phyloP scores from a whole-genome alignment of 768 basidiomycete genomes.

The Austroboletus eburneus region DNA sequence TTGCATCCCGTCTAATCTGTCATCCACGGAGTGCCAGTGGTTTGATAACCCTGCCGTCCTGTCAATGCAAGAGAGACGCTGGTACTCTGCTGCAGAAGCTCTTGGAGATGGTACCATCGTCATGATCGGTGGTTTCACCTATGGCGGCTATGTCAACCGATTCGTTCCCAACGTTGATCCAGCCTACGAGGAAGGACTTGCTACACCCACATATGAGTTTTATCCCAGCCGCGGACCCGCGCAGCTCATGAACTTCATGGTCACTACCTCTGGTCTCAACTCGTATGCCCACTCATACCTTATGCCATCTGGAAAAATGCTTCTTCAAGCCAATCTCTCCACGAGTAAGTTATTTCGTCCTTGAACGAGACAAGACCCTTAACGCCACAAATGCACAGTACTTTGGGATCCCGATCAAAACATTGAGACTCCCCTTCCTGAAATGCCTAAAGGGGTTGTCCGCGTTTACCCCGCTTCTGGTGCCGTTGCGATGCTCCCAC shows the following conservation, averaged over 20 bases:
- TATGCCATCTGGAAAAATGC: constrained; percentile 68
- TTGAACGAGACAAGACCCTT: not conserved
- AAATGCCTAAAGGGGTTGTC: constrained; percentile 68
- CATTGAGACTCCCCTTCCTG: constrained; percentile 57
- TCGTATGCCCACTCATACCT: constrained; percentile 71
- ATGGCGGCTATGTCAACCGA: constrained; percentile 73
- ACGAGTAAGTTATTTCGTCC: constrained; percentile 46
- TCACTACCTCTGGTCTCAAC: constrained; percentile 72
- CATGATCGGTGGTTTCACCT: constrained; percentile 74
- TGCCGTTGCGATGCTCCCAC: constrained; percentile 83
- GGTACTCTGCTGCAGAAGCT: constrained; percentile 73
- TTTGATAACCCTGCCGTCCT: constrained; percentile 62
- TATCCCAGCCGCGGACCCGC: constrained; percentile 58
- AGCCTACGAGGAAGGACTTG: constrained; percentile 51
- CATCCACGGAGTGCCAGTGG: constrained; percentile 55
- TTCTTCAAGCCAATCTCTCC: constrained; percentile 75
- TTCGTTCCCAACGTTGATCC: constrained; percentile 67
- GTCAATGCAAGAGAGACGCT: constrained; percentile 60
- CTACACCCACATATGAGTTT: constrained; percentile 80
- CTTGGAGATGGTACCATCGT: constrained; percentile 71
- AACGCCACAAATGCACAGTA: constrained; percentile 24
- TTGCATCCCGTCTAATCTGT: constrained; percentile 48
- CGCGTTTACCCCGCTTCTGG: constrained; percentile 91
- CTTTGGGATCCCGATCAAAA: constrained; percentile 54
- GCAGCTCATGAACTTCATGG: constrained; percentile 58